Evolutionary conservation across 441 rosid species (phyloP).

Genomic region (Pelargonium myrrhifolium): DNA sequence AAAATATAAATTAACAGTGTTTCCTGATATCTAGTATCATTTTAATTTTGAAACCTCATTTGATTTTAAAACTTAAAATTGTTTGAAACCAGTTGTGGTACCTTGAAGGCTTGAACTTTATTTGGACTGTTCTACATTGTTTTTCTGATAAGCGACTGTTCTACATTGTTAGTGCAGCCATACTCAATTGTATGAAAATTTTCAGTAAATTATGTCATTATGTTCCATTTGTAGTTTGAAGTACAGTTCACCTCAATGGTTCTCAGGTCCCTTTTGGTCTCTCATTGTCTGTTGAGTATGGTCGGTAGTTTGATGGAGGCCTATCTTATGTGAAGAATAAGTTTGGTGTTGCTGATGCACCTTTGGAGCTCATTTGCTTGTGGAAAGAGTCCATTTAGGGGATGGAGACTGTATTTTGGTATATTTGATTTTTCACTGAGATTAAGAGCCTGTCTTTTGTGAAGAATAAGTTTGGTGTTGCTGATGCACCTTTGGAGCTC

Average conservation of each 20-base stretch:
- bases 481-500: not conserved
- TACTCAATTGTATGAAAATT: not conserved
- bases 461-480: not conserved
- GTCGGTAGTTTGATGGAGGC: no score
- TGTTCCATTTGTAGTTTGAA: not conserved
- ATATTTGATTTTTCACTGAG: not conserved
- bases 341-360: not conserved
- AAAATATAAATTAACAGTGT: not conserved
- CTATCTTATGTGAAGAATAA: not conserved
- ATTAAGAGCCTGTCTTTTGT: not conserved
- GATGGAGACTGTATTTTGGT: not conserved
- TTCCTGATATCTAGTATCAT: not conserved
- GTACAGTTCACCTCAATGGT: not conserved
- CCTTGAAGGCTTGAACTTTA: not conserved
- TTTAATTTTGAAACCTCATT: not conserved
- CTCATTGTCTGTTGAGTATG: not conserved
- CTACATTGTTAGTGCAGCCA: not conserved
- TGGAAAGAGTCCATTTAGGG: not conserved
- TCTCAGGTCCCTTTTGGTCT: not conserved
- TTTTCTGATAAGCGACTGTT: no score
- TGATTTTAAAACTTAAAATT: not conserved
- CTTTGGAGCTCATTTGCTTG: not conserved
- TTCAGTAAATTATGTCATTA: not conserved
- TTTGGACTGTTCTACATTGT: not conserved
- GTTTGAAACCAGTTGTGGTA: not conserved